These are phyloP conservation scores for Neopestalotiopsis sp. DNA, from an alignment of 2,329 filamentous ascomycete genomes.

Conservation along the genomic window DNA sequence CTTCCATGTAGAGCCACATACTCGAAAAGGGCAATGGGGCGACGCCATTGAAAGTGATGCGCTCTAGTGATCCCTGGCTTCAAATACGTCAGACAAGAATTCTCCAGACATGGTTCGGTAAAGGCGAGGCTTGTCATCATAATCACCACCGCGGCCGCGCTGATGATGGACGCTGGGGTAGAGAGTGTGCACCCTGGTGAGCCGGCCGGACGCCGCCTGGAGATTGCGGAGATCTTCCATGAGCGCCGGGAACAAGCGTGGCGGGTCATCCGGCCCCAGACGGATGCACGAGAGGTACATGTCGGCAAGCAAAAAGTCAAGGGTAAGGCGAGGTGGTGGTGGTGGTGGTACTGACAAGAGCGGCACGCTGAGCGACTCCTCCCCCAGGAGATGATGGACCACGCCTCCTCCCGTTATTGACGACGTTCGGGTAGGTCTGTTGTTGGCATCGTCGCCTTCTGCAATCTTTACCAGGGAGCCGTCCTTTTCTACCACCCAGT, in stretches of 20 bases:
- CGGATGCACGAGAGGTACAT: conserved; percentile 3
- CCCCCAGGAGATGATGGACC: conserved; percentile 25
- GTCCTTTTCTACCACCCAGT: conserved; percentile 50
- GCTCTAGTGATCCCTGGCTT: conserved; percentile 35
- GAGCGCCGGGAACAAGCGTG: background rate
- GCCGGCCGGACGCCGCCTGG: background rate
- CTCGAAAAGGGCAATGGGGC: conserved; percentile 34
- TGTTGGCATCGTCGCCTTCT: conserved; percentile 23
- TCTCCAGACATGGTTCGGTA: background rate
- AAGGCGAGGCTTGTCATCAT: background rate
- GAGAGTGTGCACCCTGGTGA: background rate
- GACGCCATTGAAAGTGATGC: conserved; percentile 37
- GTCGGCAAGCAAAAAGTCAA: background rate
- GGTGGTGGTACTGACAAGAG: conserved; percentile 25
- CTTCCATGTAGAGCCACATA: conserved; percentile 30
- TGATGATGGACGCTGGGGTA: background rate
- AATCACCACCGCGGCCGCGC: background rate
- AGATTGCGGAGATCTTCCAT: background rate
- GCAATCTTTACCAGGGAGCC: conserved; percentile 49
- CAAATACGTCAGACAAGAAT: conserved; percentile 16
- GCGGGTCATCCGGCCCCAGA: background rate
- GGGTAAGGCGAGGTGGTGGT: conserved; percentile 6
- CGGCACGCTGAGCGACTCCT: conserved; percentile 1
- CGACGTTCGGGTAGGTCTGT: background rate
- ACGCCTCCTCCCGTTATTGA: background rate